Evolutionary conservation across 164 flowering plant species (phyloP), one percentile per base, ranked within the genome.

Genomic region (Umbellularia californica): DNA sequence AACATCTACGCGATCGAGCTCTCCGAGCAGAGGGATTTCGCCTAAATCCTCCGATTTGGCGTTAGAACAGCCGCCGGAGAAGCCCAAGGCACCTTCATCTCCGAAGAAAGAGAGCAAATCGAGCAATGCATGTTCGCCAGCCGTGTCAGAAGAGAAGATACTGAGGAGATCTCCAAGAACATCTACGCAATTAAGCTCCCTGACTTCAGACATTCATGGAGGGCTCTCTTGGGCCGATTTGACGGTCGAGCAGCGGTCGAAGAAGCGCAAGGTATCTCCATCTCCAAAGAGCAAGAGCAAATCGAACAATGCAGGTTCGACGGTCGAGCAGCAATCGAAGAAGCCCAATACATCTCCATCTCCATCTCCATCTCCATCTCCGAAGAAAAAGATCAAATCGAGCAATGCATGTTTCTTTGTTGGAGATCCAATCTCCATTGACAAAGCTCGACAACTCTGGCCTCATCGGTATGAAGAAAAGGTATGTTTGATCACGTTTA

Each of bases 381-480:
- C n/a, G 50, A 28, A 35, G 23, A 76, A 64, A 23, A 17, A 25
- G 28, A 76, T 35, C 0, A 67, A 50, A 64, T 3, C 72, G 2
- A 14, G 25, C 10, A 60, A 1, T 65, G 55, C 2, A 12, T 75
- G 72, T 50, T 81, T 74, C 68, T 85, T 87, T 15, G 58, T 86
- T 65, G 92, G 95, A 52, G 90, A 89, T 35, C 87, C 95, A 2
- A 78, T 91, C 68, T 80, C 83, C 1, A 75, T 41, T 14, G 86
- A 82, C 41, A 88, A 84, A 77, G 95, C 95, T 78, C 79, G 58
- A 65, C 58, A 78, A 62, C 82, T 80, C 69, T 91, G 95, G 95
- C 76, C 78, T 58, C 87, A 89, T 90, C 87, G 93, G 10, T 91
- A 87, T 70, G 81, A 88, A 62, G 62, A 79, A 73, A 86, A 87